Base-by-base conservation (phyloP, 2,329 filamentous ascomycete genomes). In the Epichloe gansuensis region DNA sequence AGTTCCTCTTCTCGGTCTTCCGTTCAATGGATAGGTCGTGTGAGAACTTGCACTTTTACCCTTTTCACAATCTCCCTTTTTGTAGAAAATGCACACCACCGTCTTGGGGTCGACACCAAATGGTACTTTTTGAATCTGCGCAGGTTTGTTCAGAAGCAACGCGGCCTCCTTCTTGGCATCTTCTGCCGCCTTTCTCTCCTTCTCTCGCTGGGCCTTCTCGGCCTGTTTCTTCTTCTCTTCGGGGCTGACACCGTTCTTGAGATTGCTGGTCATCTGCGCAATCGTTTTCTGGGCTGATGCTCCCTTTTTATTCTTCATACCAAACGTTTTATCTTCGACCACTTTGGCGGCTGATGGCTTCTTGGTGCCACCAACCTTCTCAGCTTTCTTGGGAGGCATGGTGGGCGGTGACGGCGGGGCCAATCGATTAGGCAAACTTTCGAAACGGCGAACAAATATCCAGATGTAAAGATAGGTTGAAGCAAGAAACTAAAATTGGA, bases 301-400 rank as follows among this genome's bases (percentile, higher is more conserved):
- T 61, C 93, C 93, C 78, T 96, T 98, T 77, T 98, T 98, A 68
- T 98, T 98, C 75, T 98, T 98, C 93, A 98, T 97, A 63, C 93
- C 93, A 77, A 98, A 98, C 48, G 93, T 95, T 75, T 91, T 93
- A 76, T 98, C 93, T 57, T 93, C 89, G 58, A 90, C 87, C 45
- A 76, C 64, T 73, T 89, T 89, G 61, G 73, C 62, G 54, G 73
- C 69, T 23, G 73, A 66, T 52, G 73, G 68, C 72, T 79, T 80
- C 72, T 82, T 82, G 67, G 72, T 75, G 60, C 63, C 74, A 52
- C 63, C 72, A 52, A 63, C 72, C 59, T 80, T 75, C 52, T 80
- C 75, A 54, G 71, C 67, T 62, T 77, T 78, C 69, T 90, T 90
- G 54, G 86, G 86, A 68, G 86, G 75, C 86, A 91, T 90, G 63